Base-by-base conservation (phyloP, 129 eudicot species). In the Artemisia annua region DNA sequence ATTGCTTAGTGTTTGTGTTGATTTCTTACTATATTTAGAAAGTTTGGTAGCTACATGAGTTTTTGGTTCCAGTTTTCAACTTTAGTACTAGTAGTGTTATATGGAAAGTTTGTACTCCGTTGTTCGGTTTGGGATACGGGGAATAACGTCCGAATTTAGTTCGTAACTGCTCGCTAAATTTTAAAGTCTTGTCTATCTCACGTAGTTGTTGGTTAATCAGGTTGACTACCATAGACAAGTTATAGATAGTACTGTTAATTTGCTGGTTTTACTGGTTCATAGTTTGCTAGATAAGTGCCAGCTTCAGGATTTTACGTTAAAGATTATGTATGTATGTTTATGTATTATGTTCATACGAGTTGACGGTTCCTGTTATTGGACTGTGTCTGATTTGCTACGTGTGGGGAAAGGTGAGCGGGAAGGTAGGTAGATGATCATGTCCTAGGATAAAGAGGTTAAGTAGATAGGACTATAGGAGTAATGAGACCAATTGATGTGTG, bases 291-390 rank as follows among this genome's bases (percentile, higher is more conserved):
- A 20, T 12, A 28, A 19, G 12, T 71, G 12, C 43, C 35, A 12
- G 16, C 16, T 61, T 73, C 44, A 26, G 39, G 26, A 22, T 3
- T 71, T 22, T 22, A 44, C 11, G 32, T 30, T 59, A 39, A 28
- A 52, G 76, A 50, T 46, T 58, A 20, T 59, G 67, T 28, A 44
- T 71, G 75, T n/a, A n/a, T n/a, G n/a, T n/a, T n/a, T n/a, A n/a
- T n/a, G n/a, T n/a, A n/a, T 32, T 30, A 17, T 35, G 46, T 52
- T 74, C 11, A 20, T 62, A 49, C 1, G 15, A 63, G 15, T 73
- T 48, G 35, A 30, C 24, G 24, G 30, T 26, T 48, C 16, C 64
- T 56, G 20, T 58, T 57, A 16, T 60, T 72, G 18, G 39, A 48
- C 28, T 39, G 46, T 72, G 5, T 22, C 60, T 59, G 48, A 44